Conservation (phyloP, 139 green algal genomes). For the Chlamydomonas incerta region DNA sequence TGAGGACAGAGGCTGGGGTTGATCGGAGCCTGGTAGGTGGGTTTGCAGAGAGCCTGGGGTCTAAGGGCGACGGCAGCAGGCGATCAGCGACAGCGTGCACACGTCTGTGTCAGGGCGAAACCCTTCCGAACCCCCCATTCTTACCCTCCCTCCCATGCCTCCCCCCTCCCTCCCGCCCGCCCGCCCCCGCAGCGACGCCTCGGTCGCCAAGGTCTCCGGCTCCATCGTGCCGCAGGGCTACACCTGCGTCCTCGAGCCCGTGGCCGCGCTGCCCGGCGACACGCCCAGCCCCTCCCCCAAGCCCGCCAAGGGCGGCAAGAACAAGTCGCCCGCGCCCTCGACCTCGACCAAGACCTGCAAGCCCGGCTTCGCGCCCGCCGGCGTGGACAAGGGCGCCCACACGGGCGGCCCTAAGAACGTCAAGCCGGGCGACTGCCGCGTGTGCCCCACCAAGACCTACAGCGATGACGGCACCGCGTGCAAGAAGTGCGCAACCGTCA, state of each 20-base stretch:
- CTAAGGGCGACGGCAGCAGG: too few relatives aligned
- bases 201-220: not conserved
- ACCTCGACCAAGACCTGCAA: not conserved
- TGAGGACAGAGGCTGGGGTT: too few relatives aligned
- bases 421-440: not conserved
- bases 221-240: not conserved
- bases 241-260: not conserved
- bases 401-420: too few relatives aligned
- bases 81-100: too few relatives aligned
- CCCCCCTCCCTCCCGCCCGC: too few relatives aligned
- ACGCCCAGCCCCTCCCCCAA: too few relatives aligned
- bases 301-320: not conserved
- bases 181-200: too few relatives aligned
- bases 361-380: not conserved
- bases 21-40: too few relatives aligned
- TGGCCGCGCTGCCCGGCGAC: conserved; percentile 18
- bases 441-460: conserved; percentile 10
- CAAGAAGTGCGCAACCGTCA: conserved; percentile 14
- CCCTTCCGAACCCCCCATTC: too few relatives aligned
- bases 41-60: too few relatives aligned
- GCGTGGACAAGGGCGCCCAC: not conserved
- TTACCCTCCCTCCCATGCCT: too few relatives aligned
- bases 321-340: not conserved
- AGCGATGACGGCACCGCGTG: conserved; percentile 6
- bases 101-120: too few relatives aligned